Evolutionary conservation across 2,329 filamentous ascomycete species (phyloP).

Genomic region (Didymellaceae sp.): DNA sequence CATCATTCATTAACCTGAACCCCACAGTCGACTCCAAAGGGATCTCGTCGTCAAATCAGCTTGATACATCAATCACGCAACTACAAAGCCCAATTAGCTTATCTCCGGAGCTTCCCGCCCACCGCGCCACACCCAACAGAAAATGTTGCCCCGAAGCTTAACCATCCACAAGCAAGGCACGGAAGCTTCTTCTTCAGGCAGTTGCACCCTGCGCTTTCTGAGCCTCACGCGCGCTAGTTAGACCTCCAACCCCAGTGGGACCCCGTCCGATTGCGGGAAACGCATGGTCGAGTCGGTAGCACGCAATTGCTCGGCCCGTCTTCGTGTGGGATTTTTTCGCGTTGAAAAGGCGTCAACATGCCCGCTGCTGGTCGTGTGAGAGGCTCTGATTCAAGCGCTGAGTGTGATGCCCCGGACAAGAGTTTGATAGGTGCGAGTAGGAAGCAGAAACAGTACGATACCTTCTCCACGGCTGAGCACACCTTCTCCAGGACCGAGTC

Average conservation of each 20-base stretch:
- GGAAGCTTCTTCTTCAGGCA: conserved; percentile 17
- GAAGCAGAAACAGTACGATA: conserved; percentile 13
- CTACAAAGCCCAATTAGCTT: not conserved
- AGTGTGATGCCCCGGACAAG: not conserved
- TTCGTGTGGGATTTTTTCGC: not conserved
- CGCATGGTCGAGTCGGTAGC: too few relatives aligned
- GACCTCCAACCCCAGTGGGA: conserved; percentile 5
- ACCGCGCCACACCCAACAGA: conserved; percentile 18
- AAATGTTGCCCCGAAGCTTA: conserved; percentile 17
- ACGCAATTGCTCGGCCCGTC: conserved; percentile 16
- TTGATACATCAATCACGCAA: conserved; percentile 4
- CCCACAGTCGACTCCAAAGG: too few relatives aligned
- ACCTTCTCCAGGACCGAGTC: too few relatives aligned
- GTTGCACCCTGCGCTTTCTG: conserved; percentile 7
- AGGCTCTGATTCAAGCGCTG: not conserved
- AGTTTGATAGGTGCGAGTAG: conserved; percentile 8
- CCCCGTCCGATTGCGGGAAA: too few relatives aligned
- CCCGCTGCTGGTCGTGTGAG: conserved; percentile 3
- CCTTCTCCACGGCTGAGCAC: conserved; percentile 3
- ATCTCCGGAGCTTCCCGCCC: conserved; percentile 16
- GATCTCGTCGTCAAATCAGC: not conserved
- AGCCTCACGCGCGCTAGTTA: conserved; percentile 14
- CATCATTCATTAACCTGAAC: too few relatives aligned
- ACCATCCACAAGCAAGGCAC: conserved; percentile 16
- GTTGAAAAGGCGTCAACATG: conserved; percentile 5